A percentile compares a stretch with the other conserved stretches of the same genome.
Conservation (phyloP, 1,284 basidiomycete species). For the Puccinia horiana region DNA sequence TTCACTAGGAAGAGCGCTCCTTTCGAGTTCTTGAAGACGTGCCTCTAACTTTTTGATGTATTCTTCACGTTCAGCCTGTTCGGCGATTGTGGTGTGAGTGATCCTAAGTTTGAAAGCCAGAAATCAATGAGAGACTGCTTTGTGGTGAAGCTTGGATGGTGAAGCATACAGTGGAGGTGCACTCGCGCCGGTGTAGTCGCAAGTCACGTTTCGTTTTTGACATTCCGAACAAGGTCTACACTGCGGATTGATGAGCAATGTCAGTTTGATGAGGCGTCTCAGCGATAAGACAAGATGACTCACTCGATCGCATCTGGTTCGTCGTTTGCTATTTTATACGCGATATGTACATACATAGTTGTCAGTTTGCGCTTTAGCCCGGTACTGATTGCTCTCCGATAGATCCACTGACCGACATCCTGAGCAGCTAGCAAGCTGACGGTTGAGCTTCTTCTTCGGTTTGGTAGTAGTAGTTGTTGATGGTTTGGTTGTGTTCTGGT, state of each 20-base stretch:
- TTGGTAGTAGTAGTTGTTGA: neutral
- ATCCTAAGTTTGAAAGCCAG: neutral
- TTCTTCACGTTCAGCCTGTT: constrained; percentile 24
- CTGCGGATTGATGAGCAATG: neutral
- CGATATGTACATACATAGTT: neutral
- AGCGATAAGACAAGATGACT: neutral
- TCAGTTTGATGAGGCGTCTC: neutral
- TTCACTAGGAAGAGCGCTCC: neutral
- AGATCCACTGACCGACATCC: constrained; percentile 38
- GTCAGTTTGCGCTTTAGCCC: neutral
- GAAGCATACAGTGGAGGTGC: constrained; percentile 24
- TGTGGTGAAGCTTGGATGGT: neutral
- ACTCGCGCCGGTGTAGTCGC: constrained; percentile 31
- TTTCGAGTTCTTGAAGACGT: constrained; percentile 30
- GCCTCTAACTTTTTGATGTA: constrained; percentile 34
- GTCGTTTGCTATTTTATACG: constrained; percentile 8
- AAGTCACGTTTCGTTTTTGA: constrained; percentile 22
- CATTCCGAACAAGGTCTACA: constrained; percentile 42
- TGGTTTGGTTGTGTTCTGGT: neutral
- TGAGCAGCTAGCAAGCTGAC: constrained; percentile 36
- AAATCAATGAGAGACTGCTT: neutral
- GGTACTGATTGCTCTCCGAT: neutral
- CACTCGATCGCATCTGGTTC: constrained; percentile 45
- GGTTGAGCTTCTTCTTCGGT: constrained; percentile 31
- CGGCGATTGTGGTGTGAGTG: neutral